Base-by-base conservation (phyloP, 768 basidiomycete genomes). In the Cystobasidium onofrii region DNA sequence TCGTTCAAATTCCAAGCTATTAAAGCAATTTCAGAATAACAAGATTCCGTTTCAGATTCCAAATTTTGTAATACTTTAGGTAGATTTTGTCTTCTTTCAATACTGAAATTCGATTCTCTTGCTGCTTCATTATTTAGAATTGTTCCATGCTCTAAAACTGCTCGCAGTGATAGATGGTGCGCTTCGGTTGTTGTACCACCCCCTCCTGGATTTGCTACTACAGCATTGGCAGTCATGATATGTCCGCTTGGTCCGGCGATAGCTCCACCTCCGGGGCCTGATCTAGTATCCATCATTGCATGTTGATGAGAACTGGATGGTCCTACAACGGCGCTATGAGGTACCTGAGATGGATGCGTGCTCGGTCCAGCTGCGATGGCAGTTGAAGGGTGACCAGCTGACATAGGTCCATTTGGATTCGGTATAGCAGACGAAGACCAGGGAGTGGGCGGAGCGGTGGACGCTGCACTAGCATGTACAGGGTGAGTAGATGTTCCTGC, bases 1-100 rank as follows among this genome's bases (percentile, higher is more conserved):
- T 97, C 91, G 76, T 88, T 86, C 88, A 98, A 90, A 81, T 94
- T 91, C 81, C 97, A 96, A 63, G 75, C 75, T 17, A 75, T 43
- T 10, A 61, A 34, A n/a, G 77, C 78, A 36, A 78, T 77, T 20
- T 79, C 78, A 15, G 77, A 23, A 76, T 76, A 78, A 29, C 75
- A 76, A n/a, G 60, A 71, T 63, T 79, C 78, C 0, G 77, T 75
- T 62, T 78, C 78, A 50, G 73, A 74, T 29, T 75, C 78, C 18
- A 79, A 73, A 60, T 76, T 77, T 29, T 36, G 29, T 44, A 71
- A 31, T 55, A 71, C 39, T 1, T n/a, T 39, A 20, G 69, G 69
- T 27, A 71, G 39, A 29, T 36, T 39, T 36, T 34, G 9, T 36
- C 44, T 55, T 34, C 69, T 46, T 25, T 71, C 69, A 12, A 44